Evolutionary conservation across 1,284 basidiomycete species (phyloP), one percentile per base, ranked within the genome.

Genomic region (Sanghuangporus sanghuang): DNA sequence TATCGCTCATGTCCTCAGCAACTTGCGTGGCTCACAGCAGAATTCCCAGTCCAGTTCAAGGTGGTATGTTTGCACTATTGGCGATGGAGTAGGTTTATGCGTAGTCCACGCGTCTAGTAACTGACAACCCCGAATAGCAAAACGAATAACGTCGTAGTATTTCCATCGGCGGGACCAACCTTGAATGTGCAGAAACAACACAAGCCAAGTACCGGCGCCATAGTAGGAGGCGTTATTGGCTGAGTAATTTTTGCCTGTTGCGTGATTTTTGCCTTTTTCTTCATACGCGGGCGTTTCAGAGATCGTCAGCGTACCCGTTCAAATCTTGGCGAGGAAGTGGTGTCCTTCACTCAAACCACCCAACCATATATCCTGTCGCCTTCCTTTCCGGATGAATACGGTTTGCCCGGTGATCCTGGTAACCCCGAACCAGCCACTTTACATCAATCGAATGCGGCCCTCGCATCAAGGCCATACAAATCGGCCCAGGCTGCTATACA

Each of bases 11-110:
- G 14, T 18, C 70, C 40, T 5, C 57, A 35, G 67, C 70, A 44
- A 72, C 71, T 71, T 56, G 54, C 46, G 62, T 18, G 16, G 27
- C 9, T 3, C 5, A 21, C 14, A 14, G 5, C 4, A 9, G 6
- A 8, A 32, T 32, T 32, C 12, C 40, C 44, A 76, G 74, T 63
- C 71, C 76, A 27, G 73, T 72, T 9, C 72, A 74, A 67, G 76
- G 76, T n/a, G 76, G 74, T 0, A 69, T 75, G 68, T 74, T 72
- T 59, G 67, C 74, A 5, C 35, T 74, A 6, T 66, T 77, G 5
- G 71, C 73, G 0, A 64, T 76, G 36, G 73, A 69, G 75, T 76
- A 50, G 32, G 59, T 39, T 18, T 44, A 16, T 32, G 16, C 21
- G 35, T 44, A 16, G 6, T 44, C 44, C 16, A 39, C 38, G 49